phyloP scores from a whole-genome alignment of 805 yeast species.

The Barnettozyma wickerhamii region DNA sequence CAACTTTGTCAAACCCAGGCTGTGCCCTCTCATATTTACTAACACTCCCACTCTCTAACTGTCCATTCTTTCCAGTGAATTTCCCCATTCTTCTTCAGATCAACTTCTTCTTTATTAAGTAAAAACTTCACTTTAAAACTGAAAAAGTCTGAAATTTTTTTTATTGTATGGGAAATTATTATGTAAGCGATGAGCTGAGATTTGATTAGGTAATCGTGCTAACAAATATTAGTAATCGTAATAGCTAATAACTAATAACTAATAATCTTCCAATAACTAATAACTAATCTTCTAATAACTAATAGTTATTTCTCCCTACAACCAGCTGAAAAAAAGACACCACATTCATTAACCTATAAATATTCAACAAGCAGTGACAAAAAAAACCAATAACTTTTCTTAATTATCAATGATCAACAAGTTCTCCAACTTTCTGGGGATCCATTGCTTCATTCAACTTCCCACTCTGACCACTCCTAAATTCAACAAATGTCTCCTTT shows the following conservation, averaged over 20 bases:
- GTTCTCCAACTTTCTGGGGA: constrained; percentile 9
- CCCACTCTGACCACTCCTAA: not conserved
- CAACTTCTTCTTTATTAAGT: not conserved
- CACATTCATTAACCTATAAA: too few relatives aligned
- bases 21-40: constrained; percentile 29
- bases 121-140: not conserved
- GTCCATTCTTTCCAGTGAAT: constrained; percentile 23
- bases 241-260: too few relatives aligned
- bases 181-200: constrained; percentile 3
- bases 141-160: constrained; percentile 2
- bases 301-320: too few relatives aligned
- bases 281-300: too few relatives aligned
- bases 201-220: not conserved
- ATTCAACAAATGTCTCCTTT: not conserved
- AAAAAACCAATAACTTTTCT: too few relatives aligned
- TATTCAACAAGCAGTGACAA: not conserved
- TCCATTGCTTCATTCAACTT: constrained; percentile 2
- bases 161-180: not conserved
- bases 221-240: too few relatives aligned
- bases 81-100: constrained; percentile 17
- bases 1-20: constrained; percentile 6
- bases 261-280: too few relatives aligned
- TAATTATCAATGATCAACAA: too few relatives aligned
- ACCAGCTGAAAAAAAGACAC: too few relatives aligned
- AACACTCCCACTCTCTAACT: constrained; percentile 26